Evolutionary conservation across 2,329 filamentous ascomycete species (phyloP).

Genomic region (Rutstroemia sp.): DNA sequence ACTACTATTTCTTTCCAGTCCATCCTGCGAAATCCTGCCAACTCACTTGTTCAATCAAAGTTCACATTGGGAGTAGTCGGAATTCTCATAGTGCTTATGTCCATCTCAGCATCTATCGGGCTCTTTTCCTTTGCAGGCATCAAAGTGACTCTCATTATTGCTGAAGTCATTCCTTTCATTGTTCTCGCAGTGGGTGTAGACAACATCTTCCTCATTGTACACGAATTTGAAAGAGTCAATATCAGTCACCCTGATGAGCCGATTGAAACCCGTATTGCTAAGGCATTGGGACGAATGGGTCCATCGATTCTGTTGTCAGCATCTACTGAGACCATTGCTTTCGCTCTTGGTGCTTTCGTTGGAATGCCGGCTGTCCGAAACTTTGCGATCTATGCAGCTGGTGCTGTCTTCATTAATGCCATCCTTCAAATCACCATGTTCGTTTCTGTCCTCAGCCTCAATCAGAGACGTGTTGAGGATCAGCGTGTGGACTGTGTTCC

Average conservation of each 20-base stretch:
- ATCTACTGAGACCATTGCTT: slow-evolving; percentile 89
- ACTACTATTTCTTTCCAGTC: slow-evolving; percentile 73
- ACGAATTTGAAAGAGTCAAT: slow-evolving; percentile 95
- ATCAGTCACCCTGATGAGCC: slow-evolving; percentile 81
- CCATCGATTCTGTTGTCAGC: slow-evolving; percentile 94
- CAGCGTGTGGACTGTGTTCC: slow-evolving; percentile 88
- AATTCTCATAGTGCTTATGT: slow-evolving; percentile 95
- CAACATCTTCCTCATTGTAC: slow-evolving; percentile 97
- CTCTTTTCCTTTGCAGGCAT: slow-evolving; percentile 87
- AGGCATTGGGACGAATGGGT: slow-evolving; percentile 90
- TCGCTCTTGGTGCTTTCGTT: slow-evolving; percentile 85
- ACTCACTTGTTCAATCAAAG: slow-evolving; percentile 88
- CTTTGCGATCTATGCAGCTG: slow-evolving; percentile 93
- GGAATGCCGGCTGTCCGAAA: slow-evolving; percentile 98
- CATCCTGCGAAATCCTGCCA: slow-evolving; percentile 72
- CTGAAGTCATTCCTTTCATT: slow-evolving; percentile 96
- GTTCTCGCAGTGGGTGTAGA: slow-evolving; percentile 95
- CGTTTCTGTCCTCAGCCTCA: slow-evolving; percentile 81
- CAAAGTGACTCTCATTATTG: slow-evolving; percentile 95
- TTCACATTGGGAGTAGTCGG: slow-evolving; percentile 92
- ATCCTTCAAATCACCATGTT: slow-evolving; percentile 97
- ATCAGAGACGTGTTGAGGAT: slow-evolving; percentile 84
- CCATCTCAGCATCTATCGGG: slow-evolving; percentile 89
- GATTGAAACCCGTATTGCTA: slow-evolving; percentile 78
- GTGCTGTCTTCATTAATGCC: slow-evolving; percentile 94